Percentiles rank a stretch among this genome's conserved stretches.
Evolutionary conservation across 2,329 filamentous ascomycete species (phyloP).

Genomic region (Trichoderma semiorbis): DNA sequence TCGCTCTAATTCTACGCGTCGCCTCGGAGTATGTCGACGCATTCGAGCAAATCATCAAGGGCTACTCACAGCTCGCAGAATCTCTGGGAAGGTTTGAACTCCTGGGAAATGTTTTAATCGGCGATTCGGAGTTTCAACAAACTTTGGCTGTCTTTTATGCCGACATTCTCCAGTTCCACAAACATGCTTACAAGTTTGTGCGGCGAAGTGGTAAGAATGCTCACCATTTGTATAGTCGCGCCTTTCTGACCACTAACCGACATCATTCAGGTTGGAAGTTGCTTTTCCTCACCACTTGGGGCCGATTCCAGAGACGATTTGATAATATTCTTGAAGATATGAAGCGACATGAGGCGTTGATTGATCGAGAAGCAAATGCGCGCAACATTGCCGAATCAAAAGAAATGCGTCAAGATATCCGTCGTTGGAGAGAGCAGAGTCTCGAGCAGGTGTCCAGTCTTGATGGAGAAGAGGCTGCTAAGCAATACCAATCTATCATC

Average conservation of each 20-base stretch:
- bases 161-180: not conserved
- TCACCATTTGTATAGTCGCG: not conserved
- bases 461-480: not conserved
- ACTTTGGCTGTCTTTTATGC: not conserved
- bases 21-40: not conserved
- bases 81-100: not conserved
- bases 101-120: not conserved
- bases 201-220: not conserved
- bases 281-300: not conserved
- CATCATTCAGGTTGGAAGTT: not conserved
- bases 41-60: not conserved
- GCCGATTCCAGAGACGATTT: not conserved
- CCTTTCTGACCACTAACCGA: not conserved
- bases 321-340: not conserved
- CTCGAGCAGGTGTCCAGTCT: constrained; percentile 36
- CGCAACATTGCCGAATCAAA: not conserved
- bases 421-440: constrained; percentile 44
- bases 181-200: not conserved
- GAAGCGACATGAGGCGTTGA: not conserved
- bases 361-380: not conserved
- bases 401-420: constrained; percentile 22
- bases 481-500: not conserved
- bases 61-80: not conserved
- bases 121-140: not conserved
- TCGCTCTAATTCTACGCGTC: not conserved